Base-by-base conservation (phyloP, 257 asterid genomes). In the Nicotiana benthamiana region DNA sequence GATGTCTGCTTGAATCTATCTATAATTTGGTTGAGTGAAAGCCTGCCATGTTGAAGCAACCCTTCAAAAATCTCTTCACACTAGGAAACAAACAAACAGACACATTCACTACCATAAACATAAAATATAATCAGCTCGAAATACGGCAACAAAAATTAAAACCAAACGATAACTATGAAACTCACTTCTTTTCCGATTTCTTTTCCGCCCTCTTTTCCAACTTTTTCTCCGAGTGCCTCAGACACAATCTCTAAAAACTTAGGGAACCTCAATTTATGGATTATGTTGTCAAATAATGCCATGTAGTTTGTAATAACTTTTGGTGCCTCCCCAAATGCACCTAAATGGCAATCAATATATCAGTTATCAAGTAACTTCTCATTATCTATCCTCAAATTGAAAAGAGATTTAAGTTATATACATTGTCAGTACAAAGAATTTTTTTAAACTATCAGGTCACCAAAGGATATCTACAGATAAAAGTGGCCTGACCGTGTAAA, bases 21-120 rank as follows among this genome's bases (percentile, higher is more conserved):
- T 72, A 92, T 83, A 52, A 93, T 90, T 86, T 91, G 92, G 81
- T 86, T 82, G 64, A 90, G 54, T 0, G 98, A 88, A 80, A 93
- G 97, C 88, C 99, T 90, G 43, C 99, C 99, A 32, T 95, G 99
- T 86, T 95, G 96, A 87, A 92, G 85, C 91, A 95, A 80, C 75
- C 92, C 93, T 34, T 87, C 89, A 84, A 93, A 88, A 83, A 95
- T 86, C 80, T 77, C 88, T 82, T 84, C 88, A 81, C 97, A 93
- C 98, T 95, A 79, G 8, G 83, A 52, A 30, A 85, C 81, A 84
- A n/a, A 24, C 57, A 74, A 30, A 85, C 81, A 84, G 17, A 24
- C 57, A 74, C 27, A 75, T 53, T 74, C 43, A 74, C 20, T 60
- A 84, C 79, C 64, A 79, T 64, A 62, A 72, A 61, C 13, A 80